Evolutionary conservation across 1,284 basidiomycete genomes (phyloP).

Genomic region (Ceratobasidium papillatum): DNA sequence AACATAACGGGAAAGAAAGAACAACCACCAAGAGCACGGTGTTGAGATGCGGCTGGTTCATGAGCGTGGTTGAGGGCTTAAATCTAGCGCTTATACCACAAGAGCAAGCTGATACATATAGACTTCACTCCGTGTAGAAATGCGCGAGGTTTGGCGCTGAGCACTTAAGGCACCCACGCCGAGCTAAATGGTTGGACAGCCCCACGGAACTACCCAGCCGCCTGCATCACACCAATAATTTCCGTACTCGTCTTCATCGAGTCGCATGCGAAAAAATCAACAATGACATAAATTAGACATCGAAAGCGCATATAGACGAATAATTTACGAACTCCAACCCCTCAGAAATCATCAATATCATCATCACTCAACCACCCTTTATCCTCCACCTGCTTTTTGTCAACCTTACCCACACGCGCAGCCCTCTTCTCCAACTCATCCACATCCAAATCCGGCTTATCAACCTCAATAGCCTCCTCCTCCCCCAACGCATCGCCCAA

Average conservation of each 20-base stretch:
- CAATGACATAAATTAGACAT: neutral
- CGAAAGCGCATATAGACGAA: neutral
- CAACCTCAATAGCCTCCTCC: slow-evolving; percentile 45
- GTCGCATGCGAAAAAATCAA: neutral
- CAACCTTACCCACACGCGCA: slow-evolving; percentile 17
- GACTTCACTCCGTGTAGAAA: too few relatives aligned
- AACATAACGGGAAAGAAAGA: too few relatives aligned
- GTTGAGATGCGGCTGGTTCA: too few relatives aligned
- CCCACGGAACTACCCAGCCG: too few relatives aligned
- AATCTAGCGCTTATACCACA: too few relatives aligned
- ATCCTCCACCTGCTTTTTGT: slow-evolving; percentile 44
- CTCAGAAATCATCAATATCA: slow-evolving; percentile 68
- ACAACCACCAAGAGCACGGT: too few relatives aligned
- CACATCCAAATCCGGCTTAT: slow-evolving; percentile 43
- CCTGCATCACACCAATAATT: too few relatives aligned
- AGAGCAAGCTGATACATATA: too few relatives aligned
- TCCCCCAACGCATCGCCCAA: slow-evolving; percentile 48
- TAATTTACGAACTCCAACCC: slow-evolving; percentile 18
- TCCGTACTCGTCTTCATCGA: neutral
- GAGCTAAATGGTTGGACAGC: too few relatives aligned
- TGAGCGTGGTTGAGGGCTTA: too few relatives aligned
- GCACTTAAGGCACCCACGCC: too few relatives aligned
- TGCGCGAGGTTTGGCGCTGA: too few relatives aligned
- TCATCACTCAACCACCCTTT: slow-evolving; percentile 70
- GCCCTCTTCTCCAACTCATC: slow-evolving; percentile 33